Percentiles rank a stretch among this genome's conserved stretches.
Evolutionary conservation across 139 green algal genomes (phyloP).

Genomic region (Chlorella sp.): DNA sequence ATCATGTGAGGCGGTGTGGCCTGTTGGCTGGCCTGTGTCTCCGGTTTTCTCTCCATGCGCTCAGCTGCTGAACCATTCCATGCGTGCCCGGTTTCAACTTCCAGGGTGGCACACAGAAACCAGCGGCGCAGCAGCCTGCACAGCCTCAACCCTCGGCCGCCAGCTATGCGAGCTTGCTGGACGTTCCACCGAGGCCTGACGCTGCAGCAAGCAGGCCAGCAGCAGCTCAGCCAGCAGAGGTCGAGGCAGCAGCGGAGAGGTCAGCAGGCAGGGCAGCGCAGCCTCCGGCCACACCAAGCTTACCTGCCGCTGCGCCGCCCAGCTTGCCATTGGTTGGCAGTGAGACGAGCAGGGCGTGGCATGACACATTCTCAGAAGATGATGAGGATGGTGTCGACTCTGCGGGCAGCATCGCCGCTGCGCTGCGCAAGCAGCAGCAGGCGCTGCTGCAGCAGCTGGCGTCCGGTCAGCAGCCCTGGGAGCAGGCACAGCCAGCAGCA

Average conservation of each 20-base stretch:
- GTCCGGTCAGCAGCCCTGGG: background rate
- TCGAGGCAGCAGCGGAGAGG: background rate
- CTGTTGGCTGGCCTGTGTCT: too few relatives aligned
- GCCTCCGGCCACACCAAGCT: background rate
- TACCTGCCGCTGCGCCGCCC: background rate
- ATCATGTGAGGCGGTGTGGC: too few relatives aligned
- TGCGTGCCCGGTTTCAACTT: too few relatives aligned
- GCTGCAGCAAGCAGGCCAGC: background rate
- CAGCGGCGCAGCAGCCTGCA: too few relatives aligned
- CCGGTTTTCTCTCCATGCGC: too few relatives aligned
- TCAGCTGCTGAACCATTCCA: too few relatives aligned
- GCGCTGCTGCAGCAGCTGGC: conserved; percentile 7
- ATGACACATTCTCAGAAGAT: too few relatives aligned
- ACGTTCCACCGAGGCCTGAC: too few relatives aligned
- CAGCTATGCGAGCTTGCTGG: too few relatives aligned
- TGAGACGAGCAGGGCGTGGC: background rate
- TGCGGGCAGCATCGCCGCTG: background rate
- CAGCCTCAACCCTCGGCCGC: too few relatives aligned
- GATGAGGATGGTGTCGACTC: background rate
- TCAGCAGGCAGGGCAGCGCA: background rate
- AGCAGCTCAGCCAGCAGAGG: background rate
- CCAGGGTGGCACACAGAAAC: too few relatives aligned
- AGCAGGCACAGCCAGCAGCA: background rate
- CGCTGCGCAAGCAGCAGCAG: conserved; percentile 12
- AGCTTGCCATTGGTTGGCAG: too few relatives aligned